Percentiles rank a stretch among this genome's conserved stretches.
phyloP scores from a whole-genome alignment of 495 filamentous ascomycete genomes.

The Neurospora pannonica region DNA sequence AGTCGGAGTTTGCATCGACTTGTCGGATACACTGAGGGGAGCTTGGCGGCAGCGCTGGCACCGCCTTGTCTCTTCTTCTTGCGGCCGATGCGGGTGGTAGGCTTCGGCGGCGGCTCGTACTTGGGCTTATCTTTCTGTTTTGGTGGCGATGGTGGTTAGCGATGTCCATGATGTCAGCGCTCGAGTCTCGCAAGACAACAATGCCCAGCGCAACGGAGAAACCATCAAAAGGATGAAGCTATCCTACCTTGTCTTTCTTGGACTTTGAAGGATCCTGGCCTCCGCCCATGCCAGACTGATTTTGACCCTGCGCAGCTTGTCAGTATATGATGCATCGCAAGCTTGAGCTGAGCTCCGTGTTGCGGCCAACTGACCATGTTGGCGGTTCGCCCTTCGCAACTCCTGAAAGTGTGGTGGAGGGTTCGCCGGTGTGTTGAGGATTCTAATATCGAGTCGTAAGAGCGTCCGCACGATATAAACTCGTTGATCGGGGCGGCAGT shows the following conservation, averaged over 20 bases:
- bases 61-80: constrained; percentile 94
- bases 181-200: not conserved
- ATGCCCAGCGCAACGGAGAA: not conserved
- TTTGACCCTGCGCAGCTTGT: constrained; percentile 59
- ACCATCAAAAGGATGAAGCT: not conserved
- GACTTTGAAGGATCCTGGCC: constrained; percentile 63
- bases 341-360: not conserved
- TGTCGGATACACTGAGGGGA: constrained; percentile 86
- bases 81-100: constrained; percentile 94
- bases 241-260: constrained; percentile 85
- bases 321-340: constrained; percentile 5
- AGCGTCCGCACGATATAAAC: not conserved
- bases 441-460: not conserved
- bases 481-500: not conserved
- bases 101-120: constrained; percentile 96
- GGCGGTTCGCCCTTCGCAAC: not conserved
- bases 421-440: not conserved
- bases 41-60: constrained; percentile 86
- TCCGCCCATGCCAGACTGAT: constrained; percentile 78
- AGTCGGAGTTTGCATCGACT: constrained; percentile 95
- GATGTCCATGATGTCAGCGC: not conserved
- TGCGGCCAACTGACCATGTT: constrained; percentile 18
- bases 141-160: constrained; percentile 10
- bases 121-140: constrained; percentile 95
- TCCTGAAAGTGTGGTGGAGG: not conserved